A percentile compares a stretch with the other conserved stretches of the same genome.
These are phyloP conservation scores for Scolecobasidium constrictum DNA, from an alignment of 2,329 filamentous ascomycete species.

Conservation along the genomic window DNA sequence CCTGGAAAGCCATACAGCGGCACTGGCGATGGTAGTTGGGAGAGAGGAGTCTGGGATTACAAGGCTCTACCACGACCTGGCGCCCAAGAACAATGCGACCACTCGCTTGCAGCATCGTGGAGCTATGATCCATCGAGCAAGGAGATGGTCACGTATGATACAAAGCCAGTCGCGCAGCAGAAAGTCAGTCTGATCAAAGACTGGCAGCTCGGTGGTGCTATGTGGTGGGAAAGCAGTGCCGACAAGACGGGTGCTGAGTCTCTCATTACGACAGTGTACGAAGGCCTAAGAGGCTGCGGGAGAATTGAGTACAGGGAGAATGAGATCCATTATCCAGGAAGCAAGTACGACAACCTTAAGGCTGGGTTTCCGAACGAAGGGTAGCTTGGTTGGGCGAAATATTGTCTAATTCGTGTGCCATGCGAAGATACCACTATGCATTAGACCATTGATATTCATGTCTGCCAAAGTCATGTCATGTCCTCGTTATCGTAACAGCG, in stretches of 20 bases:
- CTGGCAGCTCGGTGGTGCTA: conserved; percentile 67
- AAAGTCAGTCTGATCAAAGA: conserved; percentile 65
- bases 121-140: conserved; percentile 56
- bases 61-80: conserved; percentile 66
- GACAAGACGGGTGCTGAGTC: conserved; percentile 57
- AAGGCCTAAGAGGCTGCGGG: conserved; percentile 16
- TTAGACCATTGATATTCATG: too few relatives aligned
- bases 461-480: too few relatives aligned
- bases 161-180: conserved; percentile 48
- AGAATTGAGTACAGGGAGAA: conserved; percentile 39
- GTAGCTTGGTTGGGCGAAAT: too few relatives aligned
- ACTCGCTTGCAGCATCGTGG: conserved; percentile 58
- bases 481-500: too few relatives aligned
- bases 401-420: too few relatives aligned
- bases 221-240: conserved; percentile 91
- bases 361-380: too few relatives aligned
- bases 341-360: conserved; percentile 43
- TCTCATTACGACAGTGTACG: conserved; percentile 42
- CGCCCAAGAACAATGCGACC: conserved; percentile 53
- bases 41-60: conserved; percentile 78
- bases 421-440: too few relatives aligned
- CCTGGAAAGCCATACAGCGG: conserved; percentile 59
- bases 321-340: conserved; percentile 39
- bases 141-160: conserved; percentile 70
- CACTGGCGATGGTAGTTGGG: conserved; percentile 71